Base-by-base conservation (phyloP, 176 grass and related monocot species). In the Triticum urartu region DNA sequence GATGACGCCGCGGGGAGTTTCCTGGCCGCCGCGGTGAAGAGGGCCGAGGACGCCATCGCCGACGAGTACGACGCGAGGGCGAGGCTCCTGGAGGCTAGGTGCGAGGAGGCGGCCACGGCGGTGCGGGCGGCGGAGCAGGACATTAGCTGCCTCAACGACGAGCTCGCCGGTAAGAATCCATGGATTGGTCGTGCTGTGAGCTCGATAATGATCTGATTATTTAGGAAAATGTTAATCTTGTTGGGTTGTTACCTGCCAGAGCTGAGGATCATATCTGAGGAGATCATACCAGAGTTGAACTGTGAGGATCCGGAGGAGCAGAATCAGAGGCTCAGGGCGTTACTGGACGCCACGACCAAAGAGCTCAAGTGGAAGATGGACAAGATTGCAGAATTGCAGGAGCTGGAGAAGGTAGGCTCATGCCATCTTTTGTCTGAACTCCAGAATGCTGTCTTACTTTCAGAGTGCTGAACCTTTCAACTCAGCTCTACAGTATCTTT, bases 41-140 rank as follows among this genome's bases (percentile, higher is more conserved):
- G 80, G 42, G 75, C 28, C 18, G 84, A 83, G 58, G 89, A 87
- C 13, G 73, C 83, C 24, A 21, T 87, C 66, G 40, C 78, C 33
- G 10, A 28, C 73, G 70, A 21, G 84, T 54, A 70, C 5, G 64
- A 78, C 15, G 25, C 4, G 54, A 82, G 40, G 28, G 79, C 14
- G 39, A 25, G 14, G 65, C 66, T 87, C 24, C 43, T 73, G 74
- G 22, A 79, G 20, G 74, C 64, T 45, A 35, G 54, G 84, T 79
- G 14, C 40, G 78, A 82, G 15, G 79, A 83, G 79, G 72, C 33
- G 24, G 2, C 8, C 20, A 21, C 3, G 65, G 21, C 14, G 24
- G 12, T 25, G 73, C 28, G 7, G 7, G 32, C 6, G 22, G 15
- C 22, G 54, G 73, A 78, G 73, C 72, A 72, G 30, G 39, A 72